Evolutionary conservation across 2,329 filamentous ascomycete genomes (phyloP), one percentile per base, ranked within the genome.

Genomic region (Fusarium sp.): DNA sequence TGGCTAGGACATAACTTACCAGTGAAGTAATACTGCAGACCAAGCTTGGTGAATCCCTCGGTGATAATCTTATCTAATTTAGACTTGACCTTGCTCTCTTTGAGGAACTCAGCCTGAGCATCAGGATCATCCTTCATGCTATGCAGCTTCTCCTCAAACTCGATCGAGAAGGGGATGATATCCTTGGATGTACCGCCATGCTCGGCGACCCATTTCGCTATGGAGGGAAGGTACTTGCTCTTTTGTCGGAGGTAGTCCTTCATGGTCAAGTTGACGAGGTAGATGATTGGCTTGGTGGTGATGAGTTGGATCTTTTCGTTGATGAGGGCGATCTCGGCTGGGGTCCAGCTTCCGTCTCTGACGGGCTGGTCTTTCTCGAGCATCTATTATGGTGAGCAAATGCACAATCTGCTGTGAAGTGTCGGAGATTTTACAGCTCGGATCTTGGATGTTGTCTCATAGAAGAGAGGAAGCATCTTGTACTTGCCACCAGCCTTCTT

Each of bases 241-340:
- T 83, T 83, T 61, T 83, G 82, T 37, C 82, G 70, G 27, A 83
- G 76, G 73, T 83, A 83, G 64, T 83, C 82, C 75, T 83, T 83
- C 82, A 83, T 82, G 3, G 80, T 82, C 56, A 83, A 59, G 71
- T 83, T 83, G 55, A 83, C 80, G 30, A 83, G 80, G 72, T 83
- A 83, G 66, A 83, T 82, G 47, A 74, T 74, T 13, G 82, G 82
- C 73, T 83, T 83, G 16, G 82, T 83, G 28, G 82, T 83, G 69
- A 83, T 83, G 4, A 83, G 78, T 57, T 79, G 78, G 23, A 82
- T 81, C 75, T 82, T 83, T 41, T 82, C 81, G 69, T 82, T 83
- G 73, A 83, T 83, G n/a, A 82, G 76, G 3, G 77, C 76, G 55
- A 83, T 82, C 66, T 83, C 81, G 2, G 80, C 80, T 2, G 79